Base-by-base conservation (phyloP, 352 stramenopile genomes). In the Phytophthora citrophthora region DNA sequence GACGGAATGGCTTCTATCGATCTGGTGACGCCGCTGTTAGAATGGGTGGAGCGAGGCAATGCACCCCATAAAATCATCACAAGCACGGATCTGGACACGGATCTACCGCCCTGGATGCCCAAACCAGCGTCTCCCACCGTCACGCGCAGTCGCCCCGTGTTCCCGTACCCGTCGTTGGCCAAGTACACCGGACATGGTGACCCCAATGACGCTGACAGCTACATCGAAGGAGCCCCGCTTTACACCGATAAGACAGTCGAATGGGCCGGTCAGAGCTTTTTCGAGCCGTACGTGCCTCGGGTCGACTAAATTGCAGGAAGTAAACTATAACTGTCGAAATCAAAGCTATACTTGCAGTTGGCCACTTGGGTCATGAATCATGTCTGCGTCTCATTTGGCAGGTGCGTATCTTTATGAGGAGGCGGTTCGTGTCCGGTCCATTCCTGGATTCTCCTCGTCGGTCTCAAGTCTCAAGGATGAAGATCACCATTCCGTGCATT, bases 1-100 rank as follows among this genome's bases (percentile, higher is more conserved):
- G 60, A 82, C 8, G 74, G 74, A 15, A 71, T 74, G 62, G 61
- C 74, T 7, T 51, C 63, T 0, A 62, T 75, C 11, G 66, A 82
- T n/a, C 52, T 82, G 4, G 45, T 82, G 16, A 72, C 62, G 18
- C 62, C 73, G 15, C 56, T 82, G 48, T 50, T 79, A n/a, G 27
- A 79, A 29, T 76, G 67, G 70, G 67, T 79, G n/a, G 64, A 83
- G 52, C 40, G 59, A 50, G 61, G 57, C 15, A 50, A 32, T 0
- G 50, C 55, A 11, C 70, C 70, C 0, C 59, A 68, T 27, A 64
- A 55, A 8, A 43, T 81, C 26, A 29, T 76, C 23, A 68, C 55
- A 15, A 77, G 54, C 47, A 56, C 64, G 7, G 60, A 69, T 10
- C 24, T 46, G 15, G 50, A 57, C 23, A 27, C 24, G 3, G 34